Percentiles rank a stretch among this genome's conserved stretches.
Evolutionary conservation across 1,284 basidiomycete genomes (phyloP).

Genomic region (Ustilago hordei): DNA sequence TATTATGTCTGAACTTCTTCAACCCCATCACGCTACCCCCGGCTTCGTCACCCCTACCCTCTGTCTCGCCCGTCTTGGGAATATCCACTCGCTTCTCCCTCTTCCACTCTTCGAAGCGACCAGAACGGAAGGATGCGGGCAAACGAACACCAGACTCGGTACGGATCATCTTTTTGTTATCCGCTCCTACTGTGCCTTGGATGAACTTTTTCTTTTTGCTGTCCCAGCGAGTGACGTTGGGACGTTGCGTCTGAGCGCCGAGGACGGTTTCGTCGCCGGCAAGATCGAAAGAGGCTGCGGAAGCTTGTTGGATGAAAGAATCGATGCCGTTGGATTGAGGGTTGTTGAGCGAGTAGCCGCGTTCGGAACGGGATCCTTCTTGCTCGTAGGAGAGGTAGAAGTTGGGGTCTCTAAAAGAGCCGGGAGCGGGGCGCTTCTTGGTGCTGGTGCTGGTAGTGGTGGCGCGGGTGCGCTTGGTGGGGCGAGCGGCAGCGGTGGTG

Average conservation of each 20-base stretch:
- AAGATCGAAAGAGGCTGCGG: constrained; percentile 84
- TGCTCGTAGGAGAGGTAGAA: constrained; percentile 94
- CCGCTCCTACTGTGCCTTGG: constrained; percentile 83
- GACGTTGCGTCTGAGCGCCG: constrained; percentile 63
- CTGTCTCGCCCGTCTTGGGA: constrained; percentile 84
- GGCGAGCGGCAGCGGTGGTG: constrained; percentile 71
- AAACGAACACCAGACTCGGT: constrained; percentile 91
- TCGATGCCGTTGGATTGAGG: constrained; percentile 74
- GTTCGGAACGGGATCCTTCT: constrained; percentile 84
- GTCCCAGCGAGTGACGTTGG: constrained; percentile 83
- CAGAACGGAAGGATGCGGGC: constrained; percentile 92
- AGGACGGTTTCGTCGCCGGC: constrained; percentile 76
- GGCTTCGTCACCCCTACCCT: constrained; percentile 67
- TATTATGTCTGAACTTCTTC: constrained; percentile 55
- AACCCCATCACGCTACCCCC: constrained; percentile 72
- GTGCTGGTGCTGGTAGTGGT: not conserved
- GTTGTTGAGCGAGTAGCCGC: constrained; percentile 73
- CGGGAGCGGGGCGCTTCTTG: constrained; percentile 33
- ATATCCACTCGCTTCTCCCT: constrained; percentile 78
- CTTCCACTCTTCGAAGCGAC: constrained; percentile 96
- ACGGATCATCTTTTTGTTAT: constrained; percentile 93
- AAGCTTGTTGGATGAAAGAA: constrained; percentile 86
- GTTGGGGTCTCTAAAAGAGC: constrained; percentile 80
- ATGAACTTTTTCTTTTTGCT: constrained; percentile 96
- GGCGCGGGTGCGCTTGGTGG: constrained; percentile 40